Evolutionary conservation across 768 basidiomycete genomes (phyloP), one percentile per base, ranked within the genome.

Genomic region (Boletus vermiculosoides): DNA sequence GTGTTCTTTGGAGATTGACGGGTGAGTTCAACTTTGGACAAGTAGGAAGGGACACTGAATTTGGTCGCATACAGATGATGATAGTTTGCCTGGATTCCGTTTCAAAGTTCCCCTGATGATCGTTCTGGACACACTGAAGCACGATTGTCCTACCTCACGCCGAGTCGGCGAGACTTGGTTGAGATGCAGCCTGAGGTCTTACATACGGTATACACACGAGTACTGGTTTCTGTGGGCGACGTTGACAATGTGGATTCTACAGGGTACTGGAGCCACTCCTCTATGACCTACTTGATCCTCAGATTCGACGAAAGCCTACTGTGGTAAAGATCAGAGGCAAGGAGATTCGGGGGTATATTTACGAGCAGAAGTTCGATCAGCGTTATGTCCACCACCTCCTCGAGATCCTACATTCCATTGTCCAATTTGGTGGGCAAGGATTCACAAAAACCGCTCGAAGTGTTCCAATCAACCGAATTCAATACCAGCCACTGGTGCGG

Each of bases 121-220:
- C 44, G 85, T 96, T 31, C 73, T 98, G 49, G 94, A 96, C 66
- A 85, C 87, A 0, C 73, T 98, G 47, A 87, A 86, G 64, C 86
- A 80, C 39, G 85, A 87, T 33, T 86, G 93, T 61, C 90, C 92
- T 9, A 75, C 74, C 57, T 71, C 90, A 11, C 85, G 89, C 28
- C 82, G 93, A 12, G 79, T 90, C 33, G 92, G 91, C 15, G 96
- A 98, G 71, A 94, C 94, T 0, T 99, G 97, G 97, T 94, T 99
- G 89, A 83, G 95, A 28, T 94, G 92, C 66, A 93, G 86, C 64
- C 78, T 98, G 31, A 91, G 89, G 69, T 95, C 94, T 2, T 96
- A 96, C 69, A 77, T 94, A 56, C 84, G 95, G 94, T 94, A 71
- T 36, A 52, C 13, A 20, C 42, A 2, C 3, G 10, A 28, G 10